Percentiles rank a stretch among this genome's conserved stretches.
Conservation (phyloP, 768 basidiomycete genomes). For the Suillus fuscotomentosus region DNA sequence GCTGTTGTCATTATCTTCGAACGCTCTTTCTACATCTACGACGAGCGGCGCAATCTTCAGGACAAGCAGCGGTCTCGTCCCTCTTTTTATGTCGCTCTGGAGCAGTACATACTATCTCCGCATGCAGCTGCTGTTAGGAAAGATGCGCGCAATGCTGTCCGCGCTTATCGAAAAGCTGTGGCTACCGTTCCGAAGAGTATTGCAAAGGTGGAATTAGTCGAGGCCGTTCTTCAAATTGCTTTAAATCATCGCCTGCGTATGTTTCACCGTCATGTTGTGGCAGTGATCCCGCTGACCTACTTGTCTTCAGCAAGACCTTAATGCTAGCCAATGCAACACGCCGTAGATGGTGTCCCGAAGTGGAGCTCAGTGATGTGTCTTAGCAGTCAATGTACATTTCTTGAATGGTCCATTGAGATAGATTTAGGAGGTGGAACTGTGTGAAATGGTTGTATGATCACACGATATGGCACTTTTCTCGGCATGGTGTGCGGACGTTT, state of each 20-base stretch:
- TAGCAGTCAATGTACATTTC: too few relatives aligned
- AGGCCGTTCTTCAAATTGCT: background rate
- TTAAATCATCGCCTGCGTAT: background rate
- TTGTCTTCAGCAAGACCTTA: background rate
- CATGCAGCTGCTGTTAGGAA: background rate
- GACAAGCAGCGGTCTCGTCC: background rate
- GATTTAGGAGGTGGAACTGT: too few relatives aligned
- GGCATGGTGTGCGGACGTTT: too few relatives aligned
- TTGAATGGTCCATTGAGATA: too few relatives aligned
- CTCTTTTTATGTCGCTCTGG: background rate
- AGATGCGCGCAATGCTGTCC: too few relatives aligned
- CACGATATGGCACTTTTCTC: too few relatives aligned
- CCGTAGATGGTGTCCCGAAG: too few relatives aligned
- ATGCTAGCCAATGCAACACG: background rate
- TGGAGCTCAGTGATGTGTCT: too few relatives aligned
- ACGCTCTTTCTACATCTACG: background rate
- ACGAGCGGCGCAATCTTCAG: background rate
- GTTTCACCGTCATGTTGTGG: background rate
- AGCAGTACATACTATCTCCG: background rate
- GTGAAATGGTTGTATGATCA: too few relatives aligned
- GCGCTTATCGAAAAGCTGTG: background rate
- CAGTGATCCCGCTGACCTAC: background rate
- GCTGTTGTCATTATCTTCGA: background rate
- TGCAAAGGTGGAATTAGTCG: background rate
- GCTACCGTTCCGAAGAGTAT: too few relatives aligned